phyloP scores from a whole-genome alignment of 2,329 filamentous ascomycete species.

The Penicillium thymicola region DNA sequence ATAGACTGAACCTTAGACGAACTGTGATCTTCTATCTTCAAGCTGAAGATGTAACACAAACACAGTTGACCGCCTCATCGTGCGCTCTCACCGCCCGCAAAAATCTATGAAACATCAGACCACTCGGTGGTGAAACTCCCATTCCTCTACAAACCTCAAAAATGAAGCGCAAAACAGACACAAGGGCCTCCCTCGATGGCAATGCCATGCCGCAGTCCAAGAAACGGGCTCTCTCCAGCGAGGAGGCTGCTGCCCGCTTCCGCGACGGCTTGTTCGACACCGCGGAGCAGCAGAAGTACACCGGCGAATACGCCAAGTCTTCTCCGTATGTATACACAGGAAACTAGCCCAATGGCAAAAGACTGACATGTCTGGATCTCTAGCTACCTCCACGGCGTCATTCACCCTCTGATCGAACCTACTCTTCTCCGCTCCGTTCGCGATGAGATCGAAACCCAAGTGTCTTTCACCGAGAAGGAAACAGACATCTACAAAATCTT shows the following conservation, averaged over 20 bases:
- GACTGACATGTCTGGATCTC: neutral
- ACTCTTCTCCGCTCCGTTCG: conserved; percentile 80
- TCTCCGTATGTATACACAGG: conserved; percentile 36
- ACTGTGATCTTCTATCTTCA: neutral
- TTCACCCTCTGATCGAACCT: conserved; percentile 75
- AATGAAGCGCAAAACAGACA: conserved; percentile 47
- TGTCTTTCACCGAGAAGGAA: conserved; percentile 96
- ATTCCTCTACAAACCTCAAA: conserved; percentile 11
- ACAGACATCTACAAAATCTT: conserved; percentile 99
- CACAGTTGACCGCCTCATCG: conserved; percentile 4
- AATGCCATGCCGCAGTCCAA: conserved; percentile 38
- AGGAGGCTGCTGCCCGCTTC: conserved; percentile 42
- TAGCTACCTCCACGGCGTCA: conserved; percentile 89
- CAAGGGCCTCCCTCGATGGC: conserved; percentile 26
- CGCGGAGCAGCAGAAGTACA: conserved; percentile 42
- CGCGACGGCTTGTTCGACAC: conserved; percentile 44
- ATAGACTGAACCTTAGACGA: neutral
- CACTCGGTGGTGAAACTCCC: conserved; percentile 2
- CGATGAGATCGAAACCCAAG: conserved; percentile 80
- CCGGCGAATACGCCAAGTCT: conserved; percentile 42
- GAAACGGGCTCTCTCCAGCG: conserved; percentile 39
- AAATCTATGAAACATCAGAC: conserved; percentile 19
- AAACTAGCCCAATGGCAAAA: neutral
- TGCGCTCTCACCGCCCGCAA: conserved; percentile 16
- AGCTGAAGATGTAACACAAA: neutral